Evolutionary conservation across 768 basidiomycete genomes (phyloP), one percentile per base, ranked within the genome.

Genomic region (Tricholoma flavovirens): DNA sequence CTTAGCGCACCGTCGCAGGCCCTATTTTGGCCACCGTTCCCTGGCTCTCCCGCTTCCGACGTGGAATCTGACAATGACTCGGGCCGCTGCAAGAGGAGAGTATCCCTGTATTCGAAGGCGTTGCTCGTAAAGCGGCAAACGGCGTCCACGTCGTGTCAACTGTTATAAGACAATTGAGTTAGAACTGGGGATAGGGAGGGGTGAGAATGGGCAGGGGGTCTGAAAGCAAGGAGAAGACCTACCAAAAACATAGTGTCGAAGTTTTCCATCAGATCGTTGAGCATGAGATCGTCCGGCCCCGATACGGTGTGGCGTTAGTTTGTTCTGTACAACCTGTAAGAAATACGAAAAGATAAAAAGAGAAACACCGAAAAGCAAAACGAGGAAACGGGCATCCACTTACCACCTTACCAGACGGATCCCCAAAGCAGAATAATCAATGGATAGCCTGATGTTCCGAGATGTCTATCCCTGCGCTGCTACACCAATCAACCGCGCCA

Each of bases 91-190:
- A n/a, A n/a, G n/a, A n/a, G n/a, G n/a, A n/a, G n/a, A n/a, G n/a
- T n/a, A n/a, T n/a, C n/a, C n/a, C n/a, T n/a, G n/a, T n/a, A n/a
- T n/a, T n/a, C n/a, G n/a, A n/a, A n/a, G 0, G 96, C 93, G 64
- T 99, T 98, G 36, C 94, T 89, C 87, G 98, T 95, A 69, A 98
- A 96, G 40, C 93, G 87, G 61, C 93, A 95, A 60, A 99, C 90
- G 21, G 96, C 93, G 1, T 94, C 97, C 21, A 99, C 79, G 67
- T 99, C 97, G 69, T 86, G 92, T 12, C 97, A 26, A 26, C 24
- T 26, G 24, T 26, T 26, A 5, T 26, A 5, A 26, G 24, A 26
- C 5, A 26, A n/a, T n/a, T n/a, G n/a, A n/a, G n/a, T n/a, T n/a
- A n/a, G n/a, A 26, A 26, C 24, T 26, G 5, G 3, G 5, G 24